Evolutionary conservation across 2,329 filamentous ascomycete genomes (phyloP).

Genomic region (Aspergillus texensis): DNA sequence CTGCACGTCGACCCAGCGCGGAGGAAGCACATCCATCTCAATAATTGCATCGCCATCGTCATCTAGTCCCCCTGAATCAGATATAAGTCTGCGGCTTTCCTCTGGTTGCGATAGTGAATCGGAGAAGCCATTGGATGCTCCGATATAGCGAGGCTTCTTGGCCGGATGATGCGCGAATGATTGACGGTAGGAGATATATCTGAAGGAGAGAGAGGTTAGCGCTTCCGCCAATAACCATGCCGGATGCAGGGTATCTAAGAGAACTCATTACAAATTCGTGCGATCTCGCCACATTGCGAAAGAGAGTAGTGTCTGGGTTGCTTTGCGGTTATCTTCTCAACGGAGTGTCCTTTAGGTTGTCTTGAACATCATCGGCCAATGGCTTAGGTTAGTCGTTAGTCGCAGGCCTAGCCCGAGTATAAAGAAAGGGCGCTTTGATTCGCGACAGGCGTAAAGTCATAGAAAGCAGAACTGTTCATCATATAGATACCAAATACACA

Average conservation of each 20-base stretch:
- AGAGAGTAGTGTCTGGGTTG: conserved; percentile 33
- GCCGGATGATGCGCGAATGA: conserved; percentile 94
- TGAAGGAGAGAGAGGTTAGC: conserved; percentile 40
- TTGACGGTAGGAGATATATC: conserved; percentile 98
- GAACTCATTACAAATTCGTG: conserved; percentile 80
- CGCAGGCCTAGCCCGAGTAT: neutral
- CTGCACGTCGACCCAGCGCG: conserved; percentile 92
- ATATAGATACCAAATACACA: neutral
- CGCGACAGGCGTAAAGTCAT: neutral
- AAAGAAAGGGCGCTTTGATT: neutral
- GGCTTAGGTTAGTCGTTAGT: neutral
- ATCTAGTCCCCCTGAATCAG: conserved; percentile 66
- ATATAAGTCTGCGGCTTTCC: conserved; percentile 82
- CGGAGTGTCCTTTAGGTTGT: conserved; percentile 19
- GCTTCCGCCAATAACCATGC: neutral
- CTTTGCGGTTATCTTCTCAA: conserved; percentile 20
- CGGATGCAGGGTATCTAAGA: conserved; percentile 6
- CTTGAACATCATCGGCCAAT: conserved; percentile 19
- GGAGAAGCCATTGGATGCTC: conserved; percentile 62
- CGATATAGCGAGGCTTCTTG: conserved; percentile 74
- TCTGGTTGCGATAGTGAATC: conserved; percentile 63
- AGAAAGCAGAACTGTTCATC: neutral
- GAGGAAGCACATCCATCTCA: conserved; percentile 95
- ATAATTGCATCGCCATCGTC: conserved; percentile 94
- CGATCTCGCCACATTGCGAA: conserved; percentile 97